Evolutionary conservation across 2,329 filamentous ascomycete species (phyloP).

Genomic region (Beauveria varroae): DNA sequence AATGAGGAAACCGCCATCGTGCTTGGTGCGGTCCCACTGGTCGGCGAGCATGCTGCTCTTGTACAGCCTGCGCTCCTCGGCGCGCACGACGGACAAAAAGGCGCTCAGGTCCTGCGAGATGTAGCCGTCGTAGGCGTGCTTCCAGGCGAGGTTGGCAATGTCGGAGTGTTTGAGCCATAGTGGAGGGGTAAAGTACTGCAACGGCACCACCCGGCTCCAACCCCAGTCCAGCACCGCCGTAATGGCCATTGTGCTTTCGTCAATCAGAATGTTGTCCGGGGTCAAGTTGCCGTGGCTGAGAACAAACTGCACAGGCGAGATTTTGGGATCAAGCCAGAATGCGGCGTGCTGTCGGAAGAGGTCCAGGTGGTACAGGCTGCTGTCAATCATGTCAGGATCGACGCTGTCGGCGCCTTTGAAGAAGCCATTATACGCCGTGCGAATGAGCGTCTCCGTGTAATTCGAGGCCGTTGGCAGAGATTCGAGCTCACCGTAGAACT

Average conservation of each 20-base stretch:
- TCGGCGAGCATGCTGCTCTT: not conserved
- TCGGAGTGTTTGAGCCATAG: constrained; percentile 7
- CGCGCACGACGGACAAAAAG: not conserved
- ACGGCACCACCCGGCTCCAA: constrained; percentile 17
- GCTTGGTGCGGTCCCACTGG: constrained; percentile 10
- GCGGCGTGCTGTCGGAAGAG: constrained; percentile 14
- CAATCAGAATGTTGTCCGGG: constrained; percentile 16
- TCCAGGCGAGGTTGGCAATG: not conserved
- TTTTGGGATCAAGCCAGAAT: constrained; percentile 8
- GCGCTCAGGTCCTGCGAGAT: not conserved
- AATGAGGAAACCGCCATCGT: constrained; percentile 8
- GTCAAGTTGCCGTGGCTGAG: constrained; percentile 20
- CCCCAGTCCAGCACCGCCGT: constrained; percentile 16
- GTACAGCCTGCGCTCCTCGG: not conserved
- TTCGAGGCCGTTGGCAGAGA: constrained; percentile 16
- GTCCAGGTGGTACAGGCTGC: constrained; percentile 18
- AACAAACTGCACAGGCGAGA: constrained; percentile 17
- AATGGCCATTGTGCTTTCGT: constrained; percentile 12
- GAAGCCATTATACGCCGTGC: constrained; percentile 21
- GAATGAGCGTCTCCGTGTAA: constrained; percentile 19
- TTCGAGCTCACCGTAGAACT: constrained; percentile 9
- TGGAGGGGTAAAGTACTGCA: constrained; percentile 15
- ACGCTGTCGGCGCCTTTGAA: constrained; percentile 12
- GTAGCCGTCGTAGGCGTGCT: constrained; percentile 5
- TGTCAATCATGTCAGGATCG: constrained; percentile 16